These are phyloP conservation scores for Lasiosphaeris hirsuta DNA, from an alignment of 495 filamentous ascomycete species.

Conservation along the genomic window DNA sequence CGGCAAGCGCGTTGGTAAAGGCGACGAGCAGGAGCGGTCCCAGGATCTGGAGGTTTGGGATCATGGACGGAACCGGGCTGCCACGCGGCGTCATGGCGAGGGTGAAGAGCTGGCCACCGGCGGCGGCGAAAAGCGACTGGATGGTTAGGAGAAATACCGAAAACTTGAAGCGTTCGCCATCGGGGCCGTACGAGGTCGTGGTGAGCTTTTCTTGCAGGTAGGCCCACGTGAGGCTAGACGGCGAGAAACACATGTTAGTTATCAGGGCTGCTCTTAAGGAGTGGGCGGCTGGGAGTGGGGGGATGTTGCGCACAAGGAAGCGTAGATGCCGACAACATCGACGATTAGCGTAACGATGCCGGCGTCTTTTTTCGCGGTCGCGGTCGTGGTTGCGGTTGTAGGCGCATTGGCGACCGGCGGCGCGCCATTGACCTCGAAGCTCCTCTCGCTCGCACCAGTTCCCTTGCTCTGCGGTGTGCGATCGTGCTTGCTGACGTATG, in stretches of 20 bases:
- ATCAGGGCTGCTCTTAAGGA: background rate
- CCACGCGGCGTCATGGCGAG: slow-evolving; percentile 56
- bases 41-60: slow-evolving; percentile 71
- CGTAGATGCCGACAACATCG: slow-evolving; percentile 91
- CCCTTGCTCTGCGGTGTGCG: slow-evolving; percentile 32
- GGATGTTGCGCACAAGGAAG: slow-evolving; percentile 70
- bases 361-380: slow-evolving; percentile 40
- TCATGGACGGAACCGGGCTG: slow-evolving; percentile 57
- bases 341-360: slow-evolving; percentile 70
- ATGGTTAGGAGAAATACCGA: slow-evolving; percentile 94
- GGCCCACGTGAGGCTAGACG: slow-evolving; percentile 82
- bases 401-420: slow-evolving; percentile 11
- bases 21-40: slow-evolving; percentile 81
- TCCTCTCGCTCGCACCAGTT: slow-evolving; percentile 5
- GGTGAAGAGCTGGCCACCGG: slow-evolving; percentile 80
- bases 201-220: slow-evolving; percentile 97
- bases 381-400: slow-evolving; percentile 23
- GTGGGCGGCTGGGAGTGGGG: background rate
- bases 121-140: slow-evolving; percentile 84
- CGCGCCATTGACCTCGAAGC: slow-evolving; percentile 9
- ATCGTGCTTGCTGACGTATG: slow-evolving; percentile 47
- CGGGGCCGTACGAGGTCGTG: slow-evolving; percentile 78
- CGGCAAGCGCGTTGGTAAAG: slow-evolving; percentile 80
- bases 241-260: background rate
- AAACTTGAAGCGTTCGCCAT: slow-evolving; percentile 75